phyloP scores from a whole-genome alignment of 2,329 filamentous ascomycete species.

The Fusarium napiforme region DNA sequence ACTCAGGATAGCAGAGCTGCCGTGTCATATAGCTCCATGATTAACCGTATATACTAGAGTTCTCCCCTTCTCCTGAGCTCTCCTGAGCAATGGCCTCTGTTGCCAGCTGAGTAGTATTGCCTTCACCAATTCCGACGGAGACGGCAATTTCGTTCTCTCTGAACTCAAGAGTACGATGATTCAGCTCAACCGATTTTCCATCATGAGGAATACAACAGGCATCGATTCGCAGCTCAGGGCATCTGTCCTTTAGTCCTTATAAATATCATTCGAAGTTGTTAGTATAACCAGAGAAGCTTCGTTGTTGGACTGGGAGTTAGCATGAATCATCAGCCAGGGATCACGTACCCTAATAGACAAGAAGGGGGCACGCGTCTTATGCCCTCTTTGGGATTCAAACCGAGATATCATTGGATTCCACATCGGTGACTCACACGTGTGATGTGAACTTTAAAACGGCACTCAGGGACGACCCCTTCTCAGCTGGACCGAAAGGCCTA shows the following conservation, averaged over 20 bases:
- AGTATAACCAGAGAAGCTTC: background rate
- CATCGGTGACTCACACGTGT: background rate
- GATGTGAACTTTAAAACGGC: background rate
- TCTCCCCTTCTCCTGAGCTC: accelerated
- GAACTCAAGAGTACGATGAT: background rate
- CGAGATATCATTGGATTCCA: background rate
- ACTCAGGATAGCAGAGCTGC: background rate
- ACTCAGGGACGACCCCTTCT: background rate
- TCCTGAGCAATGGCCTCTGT: background rate
- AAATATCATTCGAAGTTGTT: too few species aligned
- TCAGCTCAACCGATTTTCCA: background rate
- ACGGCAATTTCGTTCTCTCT: background rate
- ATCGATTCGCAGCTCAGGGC: background rate
- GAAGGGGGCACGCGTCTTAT: accelerated
- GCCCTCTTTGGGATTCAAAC: background rate
- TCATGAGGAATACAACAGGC: background rate
- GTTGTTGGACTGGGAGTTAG: background rate
- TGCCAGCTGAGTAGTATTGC: background rate
- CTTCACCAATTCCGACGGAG: background rate
- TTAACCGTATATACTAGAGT: background rate
- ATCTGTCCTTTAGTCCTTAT: background rate
- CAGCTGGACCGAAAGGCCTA: background rate
- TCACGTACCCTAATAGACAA: background rate
- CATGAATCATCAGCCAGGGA: background rate
- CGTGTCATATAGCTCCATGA: background rate